These are phyloP conservation scores for Ochromonas danica DNA, from an alignment of 108 stramenopile genomes.

Conservation along the genomic window DNA sequence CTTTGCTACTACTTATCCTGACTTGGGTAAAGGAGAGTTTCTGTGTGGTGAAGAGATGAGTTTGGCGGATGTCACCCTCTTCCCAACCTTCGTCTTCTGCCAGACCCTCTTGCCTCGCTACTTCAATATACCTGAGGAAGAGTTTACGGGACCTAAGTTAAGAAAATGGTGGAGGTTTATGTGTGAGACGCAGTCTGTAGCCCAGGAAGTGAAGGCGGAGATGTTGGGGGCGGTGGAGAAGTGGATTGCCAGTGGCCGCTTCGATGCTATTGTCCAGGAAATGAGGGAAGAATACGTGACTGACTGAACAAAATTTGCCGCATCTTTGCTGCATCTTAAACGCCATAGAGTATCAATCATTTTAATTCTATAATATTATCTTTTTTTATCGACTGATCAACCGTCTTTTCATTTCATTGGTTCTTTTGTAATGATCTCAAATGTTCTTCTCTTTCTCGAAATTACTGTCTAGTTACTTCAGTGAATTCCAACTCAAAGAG, in stretches of 20 bases:
- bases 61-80: conserved; percentile 84
- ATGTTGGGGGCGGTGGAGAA: background rate
- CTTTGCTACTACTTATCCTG: background rate
- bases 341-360: no score
- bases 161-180: background rate
- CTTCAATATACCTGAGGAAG: conserved; percentile 32
- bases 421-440: no score
- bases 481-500: no score
- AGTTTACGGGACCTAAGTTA: conserved; percentile 4
- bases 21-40: conserved; percentile 55
- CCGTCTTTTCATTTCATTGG: no score
- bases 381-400: no score
- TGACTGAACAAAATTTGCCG: no score
- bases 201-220: background rate
- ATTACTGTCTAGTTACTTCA: no score
- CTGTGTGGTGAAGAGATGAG: conserved; percentile 82
- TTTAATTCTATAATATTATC: no score
- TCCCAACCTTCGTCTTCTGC: conserved; percentile 79
- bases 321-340: no score
- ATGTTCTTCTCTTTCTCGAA: no score
- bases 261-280: background rate
- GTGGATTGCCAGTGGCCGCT: background rate
- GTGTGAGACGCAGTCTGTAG: background rate
- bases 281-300: no score
- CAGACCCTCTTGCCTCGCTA: conserved; percentile 86